phyloP scores from a whole-genome alignment of 495 filamentous ascomycete genomes.

The Daldinia decipiens region DNA sequence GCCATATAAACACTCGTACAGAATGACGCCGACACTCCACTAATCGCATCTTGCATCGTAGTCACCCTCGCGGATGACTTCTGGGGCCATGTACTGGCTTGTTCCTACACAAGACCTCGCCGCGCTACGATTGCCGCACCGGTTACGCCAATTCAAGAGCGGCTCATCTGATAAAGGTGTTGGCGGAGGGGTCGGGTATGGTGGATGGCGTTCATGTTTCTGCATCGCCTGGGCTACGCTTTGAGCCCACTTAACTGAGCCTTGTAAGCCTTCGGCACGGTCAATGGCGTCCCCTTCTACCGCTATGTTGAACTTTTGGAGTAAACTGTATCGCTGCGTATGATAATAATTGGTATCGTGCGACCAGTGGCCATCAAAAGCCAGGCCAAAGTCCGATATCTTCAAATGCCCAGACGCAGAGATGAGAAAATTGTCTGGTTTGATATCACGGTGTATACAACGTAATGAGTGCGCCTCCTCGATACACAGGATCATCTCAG shows the following conservation, averaged over 20 bases:
- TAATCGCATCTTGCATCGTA: conserved; percentile 96
- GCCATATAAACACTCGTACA: conserved; percentile 94
- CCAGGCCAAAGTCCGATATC: conserved; percentile 94
- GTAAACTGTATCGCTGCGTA: conserved; percentile 78
- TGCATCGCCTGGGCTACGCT: conserved; percentile 59
- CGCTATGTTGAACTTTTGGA: conserved; percentile 77
- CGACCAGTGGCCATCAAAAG: conserved; percentile 94
- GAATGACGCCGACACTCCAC: conserved; percentile 94
- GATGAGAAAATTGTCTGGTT: conserved; percentile 96
- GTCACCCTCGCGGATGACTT: conserved; percentile 81
- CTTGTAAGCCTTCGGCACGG: conserved; percentile 63
- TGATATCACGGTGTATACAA: conserved; percentile 95
- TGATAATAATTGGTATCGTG: conserved; percentile 88
- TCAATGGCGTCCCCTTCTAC: conserved; percentile 82
- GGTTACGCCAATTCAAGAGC: conserved; percentile 82
- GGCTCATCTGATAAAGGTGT: conserved; percentile 55
- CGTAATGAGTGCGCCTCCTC: conserved; percentile 88
- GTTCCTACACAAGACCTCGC: conserved; percentile 93
- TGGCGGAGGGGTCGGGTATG: conserved; percentile 24
- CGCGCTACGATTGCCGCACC: conserved; percentile 73
- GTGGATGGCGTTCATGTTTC: conserved; percentile 58
- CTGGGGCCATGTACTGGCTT: conserved; percentile 97
- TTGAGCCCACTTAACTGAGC: conserved; percentile 59
- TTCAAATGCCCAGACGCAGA: conserved; percentile 88
- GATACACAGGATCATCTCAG: conserved; percentile 94